A percentile compares a stretch with the other conserved stretches of the same genome.
Evolutionary conservation across 2,329 filamentous ascomycete genomes (phyloP).

Genomic region (Phyllosticta citriasiana): DNA sequence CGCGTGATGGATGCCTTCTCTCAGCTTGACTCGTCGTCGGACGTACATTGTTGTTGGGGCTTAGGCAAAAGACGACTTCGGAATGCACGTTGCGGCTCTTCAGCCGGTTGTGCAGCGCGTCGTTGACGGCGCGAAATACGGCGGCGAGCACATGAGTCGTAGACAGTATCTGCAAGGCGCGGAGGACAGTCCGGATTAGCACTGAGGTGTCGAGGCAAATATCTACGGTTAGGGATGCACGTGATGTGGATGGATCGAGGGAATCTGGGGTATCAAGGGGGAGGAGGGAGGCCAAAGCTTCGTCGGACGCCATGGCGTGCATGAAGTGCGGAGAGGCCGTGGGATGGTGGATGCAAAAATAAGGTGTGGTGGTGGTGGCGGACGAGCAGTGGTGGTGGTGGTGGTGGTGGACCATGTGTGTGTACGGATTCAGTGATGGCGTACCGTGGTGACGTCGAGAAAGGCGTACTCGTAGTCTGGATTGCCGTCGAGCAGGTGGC

Average conservation of each 20-base stretch:
- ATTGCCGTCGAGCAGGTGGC: constrained; percentile 79
- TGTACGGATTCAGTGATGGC: constrained; percentile 2
- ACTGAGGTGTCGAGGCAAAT: not conserved
- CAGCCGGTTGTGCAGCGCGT: constrained; percentile 49
- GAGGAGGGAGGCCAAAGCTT: not conserved
- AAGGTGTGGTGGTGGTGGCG: not conserved
- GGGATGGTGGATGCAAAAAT: not conserved
- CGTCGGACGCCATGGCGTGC: not conserved
- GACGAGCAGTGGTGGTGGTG: not conserved
- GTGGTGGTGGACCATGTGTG: not conserved
- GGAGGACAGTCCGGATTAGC: not conserved
- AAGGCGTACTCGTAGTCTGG: constrained; percentile 85
- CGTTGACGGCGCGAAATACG: constrained; percentile 65
- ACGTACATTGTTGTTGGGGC: constrained; percentile 69
- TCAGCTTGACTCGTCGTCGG: not conserved
- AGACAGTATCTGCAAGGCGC: constrained; percentile 51
- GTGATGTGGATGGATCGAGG: not conserved
- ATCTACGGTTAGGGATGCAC: not conserved
- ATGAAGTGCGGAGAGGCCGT: not conserved
- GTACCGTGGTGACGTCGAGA: constrained; percentile 71
- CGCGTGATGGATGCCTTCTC: not conserved
- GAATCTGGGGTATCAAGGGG: not conserved
- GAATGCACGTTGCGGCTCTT: constrained; percentile 82
- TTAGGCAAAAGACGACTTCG: constrained; percentile 74
- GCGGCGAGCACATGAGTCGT: constrained; percentile 64